Evolutionary conservation across 1,284 basidiomycete species (phyloP), one percentile per base, ranked within the genome.

Genomic region (Microbotryum intermedium): DNA sequence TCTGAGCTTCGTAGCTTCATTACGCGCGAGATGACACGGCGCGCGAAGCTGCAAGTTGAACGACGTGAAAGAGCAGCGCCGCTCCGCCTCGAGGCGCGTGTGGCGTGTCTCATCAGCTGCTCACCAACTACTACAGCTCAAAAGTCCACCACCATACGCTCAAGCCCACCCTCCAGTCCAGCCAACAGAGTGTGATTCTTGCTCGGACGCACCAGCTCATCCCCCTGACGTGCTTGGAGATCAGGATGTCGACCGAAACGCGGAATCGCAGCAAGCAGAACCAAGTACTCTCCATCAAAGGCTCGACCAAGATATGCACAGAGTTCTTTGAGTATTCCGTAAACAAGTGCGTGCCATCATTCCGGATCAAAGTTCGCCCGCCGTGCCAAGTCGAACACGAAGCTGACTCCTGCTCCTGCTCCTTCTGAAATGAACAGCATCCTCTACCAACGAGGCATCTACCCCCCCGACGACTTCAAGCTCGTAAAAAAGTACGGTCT

Each of bases 321-420:
- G 95, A 99, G 73, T 97, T 98, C 80, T 97, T 99, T 81, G 93
- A 94, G 79, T 98, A 91, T 76, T 87, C 89, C 25, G 90, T 93
- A 66, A 94, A 94, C 78, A 89, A 86, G 90, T 91, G 72, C 65
- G 87, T 16, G 7, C 21, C 21, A 44, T 1, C 50, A 16, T 20
- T 6, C 5, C 21, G 50, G 8, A 5, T n/a, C 11, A 28, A n/a
- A n/a, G 47, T 49, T 16, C 11, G 25, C 18, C 16, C 30, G 44
- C 23, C 48, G 2, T 21, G 28, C 2, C 25, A 28, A 23, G 30
- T 20, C n/a, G 28, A 39, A 6, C n/a, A n/a, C n/a, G n/a, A n/a
- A n/a, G n/a, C n/a, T n/a, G n/a, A n/a, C n/a, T n/a, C n/a, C n/a
- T n/a, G n/a, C n/a, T n/a, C n/a, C n/a, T n/a, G n/a, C n/a, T n/a